Conservation (phyloP, 2,329 filamentous ascomycete species). For the Penicillium frequentans region DNA sequence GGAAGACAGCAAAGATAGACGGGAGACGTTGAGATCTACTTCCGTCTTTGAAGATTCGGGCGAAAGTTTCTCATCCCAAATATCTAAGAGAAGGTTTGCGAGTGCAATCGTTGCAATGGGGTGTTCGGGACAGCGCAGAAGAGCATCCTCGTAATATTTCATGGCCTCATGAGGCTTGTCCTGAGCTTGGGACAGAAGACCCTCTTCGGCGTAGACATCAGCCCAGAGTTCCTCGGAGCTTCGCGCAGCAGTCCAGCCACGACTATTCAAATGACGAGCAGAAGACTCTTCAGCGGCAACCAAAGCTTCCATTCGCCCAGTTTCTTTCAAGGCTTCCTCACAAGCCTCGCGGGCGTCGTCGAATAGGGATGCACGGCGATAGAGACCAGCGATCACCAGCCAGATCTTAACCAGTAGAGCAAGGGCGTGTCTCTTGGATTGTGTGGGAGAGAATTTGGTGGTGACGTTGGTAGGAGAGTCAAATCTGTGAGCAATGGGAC, state of each 20-base stretch:
- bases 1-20: constrained; percentile 24
- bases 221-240: constrained; percentile 82
- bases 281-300: constrained; percentile 62
- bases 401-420: constrained; percentile 74
- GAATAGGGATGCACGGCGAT: constrained; percentile 75
- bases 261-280: constrained; percentile 60
- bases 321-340: constrained; percentile 76
- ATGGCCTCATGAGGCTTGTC: constrained; percentile 68
- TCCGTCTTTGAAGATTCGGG: constrained; percentile 33
- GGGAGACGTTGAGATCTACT: constrained; percentile 28
- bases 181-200: constrained; percentile 64
- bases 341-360: constrained; percentile 80
- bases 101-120: constrained; percentile 76
- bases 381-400: constrained; percentile 86
- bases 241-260: constrained; percentile 76
- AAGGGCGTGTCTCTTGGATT: constrained; percentile 57
- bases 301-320: constrained; percentile 69
- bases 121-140: constrained; percentile 79
- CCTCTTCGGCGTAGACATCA: constrained; percentile 79
- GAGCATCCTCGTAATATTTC: constrained; percentile 75
- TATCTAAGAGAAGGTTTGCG: constrained; percentile 80
- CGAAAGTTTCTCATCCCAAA: constrained; percentile 62
- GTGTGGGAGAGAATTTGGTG: constrained; percentile 51
- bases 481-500: constrained; percentile 38
- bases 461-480: constrained; percentile 42